Evolutionary conservation across 768 basidiomycete genomes (phyloP), one percentile per base, ranked within the genome.

Genomic region (Hirschioporus abietinus): DNA sequence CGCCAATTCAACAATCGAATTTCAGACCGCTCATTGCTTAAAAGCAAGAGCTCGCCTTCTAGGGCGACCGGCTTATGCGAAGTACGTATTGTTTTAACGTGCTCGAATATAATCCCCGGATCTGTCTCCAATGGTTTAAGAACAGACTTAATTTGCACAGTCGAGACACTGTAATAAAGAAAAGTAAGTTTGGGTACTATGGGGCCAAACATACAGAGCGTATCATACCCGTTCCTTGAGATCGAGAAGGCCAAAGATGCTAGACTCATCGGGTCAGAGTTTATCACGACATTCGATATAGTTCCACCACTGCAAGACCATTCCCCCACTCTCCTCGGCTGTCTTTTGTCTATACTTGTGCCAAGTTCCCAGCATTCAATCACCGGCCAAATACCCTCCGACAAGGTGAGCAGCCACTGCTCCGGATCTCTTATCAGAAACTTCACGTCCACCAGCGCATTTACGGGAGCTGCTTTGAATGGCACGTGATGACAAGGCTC

Each of bases 331-430:
- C 78, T 81, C 17, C 7, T 69, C 67, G 27, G 74, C 68, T 7
- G 35, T 25, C 61, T 27, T 52, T 10, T 10, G 18, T 10, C 25
- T 34, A 63, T 67, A 17, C 75, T 72, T 9, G 71, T 68, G 30
- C 65, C 68, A 25, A 85, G 70, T 65, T 85, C 80, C 86, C 89
- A 88, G 23, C 87, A 70, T 0, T 80, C 77, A 61, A 90, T 70
- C 20, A 79, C 77, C 57, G 85, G 85, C 89, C 89, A 90, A 63
- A 90, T 83, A 7, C 81, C 79, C 67, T 83, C 84, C 3, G 86
- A 86, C 9, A 86, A 79, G 7, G 84, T 84, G 65, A 88, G 63
- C 3, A 90, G 64, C 73, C 84, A 81, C 59, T 73, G 76, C 7
- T 77, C 80, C 0, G 74, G 79, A 52, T 74, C 74, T 6, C 81